Conservation (phyloP, 495 filamentous ascomycete genomes). For the Lophium mytilinum region DNA sequence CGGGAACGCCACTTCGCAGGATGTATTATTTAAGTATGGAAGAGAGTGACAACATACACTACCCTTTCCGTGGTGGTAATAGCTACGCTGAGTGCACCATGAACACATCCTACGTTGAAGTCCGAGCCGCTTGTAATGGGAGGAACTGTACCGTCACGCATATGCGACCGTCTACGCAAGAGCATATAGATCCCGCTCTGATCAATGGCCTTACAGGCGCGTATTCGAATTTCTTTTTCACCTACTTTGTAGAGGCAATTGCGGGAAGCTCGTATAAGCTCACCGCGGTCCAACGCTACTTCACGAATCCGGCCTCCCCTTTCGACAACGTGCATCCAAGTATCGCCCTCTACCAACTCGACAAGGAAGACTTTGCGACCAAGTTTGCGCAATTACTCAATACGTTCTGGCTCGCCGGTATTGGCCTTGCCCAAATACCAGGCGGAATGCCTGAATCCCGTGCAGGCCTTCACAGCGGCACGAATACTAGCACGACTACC, state of each 20-base stretch:
- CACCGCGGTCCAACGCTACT: slow-evolving; percentile 10
- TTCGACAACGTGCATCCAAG: slow-evolving; percentile 1
- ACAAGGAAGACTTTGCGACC: slow-evolving; percentile 3
- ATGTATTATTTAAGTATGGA: too few species aligned
- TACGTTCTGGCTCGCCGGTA: slow-evolving; percentile 9
- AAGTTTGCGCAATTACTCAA: slow-evolving; percentile 13
- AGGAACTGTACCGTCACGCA: slow-evolving; percentile 2
- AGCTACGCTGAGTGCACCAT: slow-evolving; percentile 13
- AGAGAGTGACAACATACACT: too few species aligned
- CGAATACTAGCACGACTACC: not conserved
- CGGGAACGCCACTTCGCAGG: too few species aligned
- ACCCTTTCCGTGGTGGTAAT: too few species aligned
- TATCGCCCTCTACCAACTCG: not conserved
- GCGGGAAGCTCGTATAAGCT: not conserved
- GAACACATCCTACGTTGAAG: slow-evolving; percentile 15
- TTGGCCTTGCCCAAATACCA: not conserved
- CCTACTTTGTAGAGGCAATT: not conserved
- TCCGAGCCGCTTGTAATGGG: slow-evolving; percentile 3
- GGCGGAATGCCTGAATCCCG: not conserved
- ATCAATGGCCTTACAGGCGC: not conserved
- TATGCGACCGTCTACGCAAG: slow-evolving; percentile 11
- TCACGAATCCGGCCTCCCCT: slow-evolving; percentile 2
- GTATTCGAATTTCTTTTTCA: not conserved
- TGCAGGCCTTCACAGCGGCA: not conserved
- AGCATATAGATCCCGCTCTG: not conserved